Evolutionary conservation across 345 rosid genomes (phyloP), one percentile per base, ranked within the genome.

Genomic region (Bruguiera sexangula): DNA sequence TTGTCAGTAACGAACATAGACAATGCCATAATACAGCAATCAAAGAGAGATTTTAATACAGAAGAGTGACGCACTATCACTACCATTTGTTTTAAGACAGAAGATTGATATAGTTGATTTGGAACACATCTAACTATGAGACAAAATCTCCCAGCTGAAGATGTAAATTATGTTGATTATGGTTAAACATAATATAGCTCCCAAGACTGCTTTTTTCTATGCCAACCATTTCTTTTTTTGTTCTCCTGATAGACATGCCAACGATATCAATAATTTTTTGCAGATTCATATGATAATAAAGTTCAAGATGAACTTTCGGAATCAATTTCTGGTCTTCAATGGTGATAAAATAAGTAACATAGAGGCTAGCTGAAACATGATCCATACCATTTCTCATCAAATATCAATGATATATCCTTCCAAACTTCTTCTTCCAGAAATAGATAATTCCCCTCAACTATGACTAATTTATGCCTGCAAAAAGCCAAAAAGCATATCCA

Each of bases 381-480:
- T 60, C 61, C 82, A 80, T 82, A 92, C 99, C 99, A 95, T 72
- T 90, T 95, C 83, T 92, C 98, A 72, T 95, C 91, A 54, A 92
- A 90, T 72, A 89, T 72, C 27, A 83, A 78, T 0, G 87, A 85
- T n/a, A 90, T 55, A 66, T 92, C 96, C 83, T 82, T 84, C 99
- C 98, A 92, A 75, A 63, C 63, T 69, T 87, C 97, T 18, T 78
- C 89, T 55, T 86, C 89, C 67, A 89, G 69, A 37, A 92, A 57
- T 9, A 95, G 69, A 72, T 92, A 92, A 79, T 95, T 89, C 64
- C 98, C 99, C 82, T 95, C 97, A 60, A 90, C 93, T 50, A 92
- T 80, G 67, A 88, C 84, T 75, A 95, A 89, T 76, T 87, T 90
- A 80, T 92, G 99, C 80, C 98, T 92, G 90, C 79, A 88, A 70